phyloP scores from a whole-genome alignment of 306 rosid species.

The Sicyos edulis region DNA sequence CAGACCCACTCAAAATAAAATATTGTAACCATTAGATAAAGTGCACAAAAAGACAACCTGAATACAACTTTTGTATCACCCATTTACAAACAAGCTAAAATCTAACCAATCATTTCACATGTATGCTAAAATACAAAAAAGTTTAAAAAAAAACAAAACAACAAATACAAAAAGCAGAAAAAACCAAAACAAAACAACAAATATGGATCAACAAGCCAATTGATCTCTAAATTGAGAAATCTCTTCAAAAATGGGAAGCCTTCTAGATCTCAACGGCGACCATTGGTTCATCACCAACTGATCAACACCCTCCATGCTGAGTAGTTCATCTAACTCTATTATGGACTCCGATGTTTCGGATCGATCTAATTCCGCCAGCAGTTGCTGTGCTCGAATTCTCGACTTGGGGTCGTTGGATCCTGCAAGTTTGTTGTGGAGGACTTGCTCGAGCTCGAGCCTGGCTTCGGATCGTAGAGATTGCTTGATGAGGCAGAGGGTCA shows the following conservation, averaged over 20 bases:
- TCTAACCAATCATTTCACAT: background rate
- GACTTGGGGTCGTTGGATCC: constrained; percentile 55
- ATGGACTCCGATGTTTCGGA: constrained; percentile 23
- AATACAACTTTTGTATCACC: background rate
- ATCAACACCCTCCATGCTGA: too few species aligned
- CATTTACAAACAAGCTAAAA: background rate
- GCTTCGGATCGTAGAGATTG: constrained; percentile 61
- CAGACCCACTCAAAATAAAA: too few species aligned
- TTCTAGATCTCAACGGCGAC: constrained; percentile 53
- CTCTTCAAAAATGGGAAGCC: constrained; percentile 89
- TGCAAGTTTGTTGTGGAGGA: constrained; percentile 34
- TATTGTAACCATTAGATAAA: too few species aligned
- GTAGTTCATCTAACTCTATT: constrained; percentile 32
- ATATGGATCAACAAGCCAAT: constrained; percentile 54
- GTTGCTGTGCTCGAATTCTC: constrained; percentile 45
- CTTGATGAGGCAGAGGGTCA: constrained; percentile 56
- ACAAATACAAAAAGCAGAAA: background rate
- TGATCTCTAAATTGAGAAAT: constrained; percentile 73
- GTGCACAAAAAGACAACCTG: background rate
- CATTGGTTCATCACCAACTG: constrained; percentile 35
- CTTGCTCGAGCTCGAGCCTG: constrained; percentile 33
- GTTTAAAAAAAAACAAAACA: too few species aligned
- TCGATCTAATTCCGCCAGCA: constrained; percentile 34
- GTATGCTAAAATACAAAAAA: background rate
- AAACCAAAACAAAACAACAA: too few species aligned